Base-by-base conservation (phyloP, 768 basidiomycete species). In the Lactifluus hygrophoroides region DNA sequence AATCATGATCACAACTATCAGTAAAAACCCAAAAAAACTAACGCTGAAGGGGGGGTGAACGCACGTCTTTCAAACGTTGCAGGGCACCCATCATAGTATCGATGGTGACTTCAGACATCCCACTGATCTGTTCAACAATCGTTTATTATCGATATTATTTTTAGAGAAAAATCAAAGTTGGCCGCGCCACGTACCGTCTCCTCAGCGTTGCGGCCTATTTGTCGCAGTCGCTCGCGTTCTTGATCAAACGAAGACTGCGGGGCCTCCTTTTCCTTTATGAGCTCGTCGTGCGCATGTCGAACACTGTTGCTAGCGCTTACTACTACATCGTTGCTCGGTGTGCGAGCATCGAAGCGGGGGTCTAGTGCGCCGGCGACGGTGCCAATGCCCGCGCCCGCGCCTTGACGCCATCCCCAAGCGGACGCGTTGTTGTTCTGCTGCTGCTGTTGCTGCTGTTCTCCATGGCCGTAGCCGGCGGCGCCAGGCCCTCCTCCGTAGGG, bases 21-120 rank as follows among this genome's bases (percentile, higher is more conserved):
- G 14, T 40, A 58, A 10, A 48, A 13, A n/a, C 13, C 2, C 21
- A 17, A 8, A 17, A 14, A 2, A 5, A n/a, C n/a, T n/a, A n/a
- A n/a, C n/a, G n/a, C n/a, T n/a, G n/a, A n/a, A n/a, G n/a, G n/a
- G n/a, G n/a, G n/a, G n/a, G n/a, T n/a, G n/a, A n/a, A 75, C 83
- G 60, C 60, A 86, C 85, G 16, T 72, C 71, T 71, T 84, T 87
- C 54, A 88, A 71, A 32, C 76, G 71, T 65, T 86, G 80, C 47
- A 85, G 76, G 0, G 77, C 80, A 23, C 69, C 67, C 51, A 86
- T 68, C 43, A 87, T 76, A 21, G 77, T 76, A 45, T 86, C 85
- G 17, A 89, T 77, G 0, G 85, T 83, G 16, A 77, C 75, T 67
- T 88, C 87, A 2, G 86, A 86, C 57, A 87, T 66, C 51, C 86